phyloP scores from a whole-genome alignment of 108 stramenopile species.

The Nitzschia sp. region DNA sequence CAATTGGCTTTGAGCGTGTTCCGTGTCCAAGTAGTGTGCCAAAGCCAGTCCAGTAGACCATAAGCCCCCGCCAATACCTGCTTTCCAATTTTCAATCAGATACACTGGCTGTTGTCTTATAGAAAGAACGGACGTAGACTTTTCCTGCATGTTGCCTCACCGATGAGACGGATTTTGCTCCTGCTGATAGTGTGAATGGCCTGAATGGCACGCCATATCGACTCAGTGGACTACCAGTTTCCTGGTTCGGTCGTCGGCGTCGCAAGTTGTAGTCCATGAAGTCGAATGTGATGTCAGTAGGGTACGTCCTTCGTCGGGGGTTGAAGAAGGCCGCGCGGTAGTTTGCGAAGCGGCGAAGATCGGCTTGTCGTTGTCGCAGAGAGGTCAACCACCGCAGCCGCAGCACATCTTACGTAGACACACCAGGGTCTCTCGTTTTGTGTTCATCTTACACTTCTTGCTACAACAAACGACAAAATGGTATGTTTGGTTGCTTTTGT shows the following conservation, averaged over 20 bases:
- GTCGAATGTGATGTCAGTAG: too few species aligned
- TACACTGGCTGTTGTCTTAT: constrained; percentile 50
- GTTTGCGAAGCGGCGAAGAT: constrained; percentile 6
- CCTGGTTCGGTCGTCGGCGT: too few species aligned
- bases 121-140: constrained; percentile 27
- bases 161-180: too few species aligned
- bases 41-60: constrained; percentile 81
- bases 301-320: too few species aligned
- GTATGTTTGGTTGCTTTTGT: not conserved
- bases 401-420: not conserved
- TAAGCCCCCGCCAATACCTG: constrained; percentile 78
- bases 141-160: not conserved
- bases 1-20: constrained; percentile 27
- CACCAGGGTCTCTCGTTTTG: too few species aligned
- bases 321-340: too few species aligned
- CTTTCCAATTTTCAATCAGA: constrained; percentile 72
- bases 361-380: not conserved
- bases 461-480: not conserved
- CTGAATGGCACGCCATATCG: too few species aligned
- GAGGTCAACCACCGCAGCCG: not conserved
- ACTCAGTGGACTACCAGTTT: too few species aligned
- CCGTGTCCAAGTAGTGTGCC: constrained; percentile 54
- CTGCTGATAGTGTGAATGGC: too few species aligned
- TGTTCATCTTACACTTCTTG: too few species aligned
- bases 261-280: too few species aligned